These are phyloP conservation scores for Phytophthora rubi DNA, from an alignment of 352 stramenopile genomes.

Conservation along the genomic window DNA sequence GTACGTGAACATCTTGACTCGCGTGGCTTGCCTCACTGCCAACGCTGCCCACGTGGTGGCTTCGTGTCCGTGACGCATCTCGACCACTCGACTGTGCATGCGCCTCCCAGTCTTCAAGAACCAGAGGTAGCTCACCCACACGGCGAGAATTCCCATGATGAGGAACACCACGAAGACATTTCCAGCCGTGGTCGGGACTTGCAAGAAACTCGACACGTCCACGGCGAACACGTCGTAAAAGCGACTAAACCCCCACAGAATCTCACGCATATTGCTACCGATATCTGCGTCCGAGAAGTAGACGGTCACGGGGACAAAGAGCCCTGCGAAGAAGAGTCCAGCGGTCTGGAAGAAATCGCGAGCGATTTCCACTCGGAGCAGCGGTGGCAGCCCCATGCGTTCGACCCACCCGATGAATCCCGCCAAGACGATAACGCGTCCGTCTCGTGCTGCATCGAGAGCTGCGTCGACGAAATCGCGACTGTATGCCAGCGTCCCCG, in stretches of 20 bases:
- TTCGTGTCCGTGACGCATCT: constrained; percentile 2
- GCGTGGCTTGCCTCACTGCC: constrained; percentile 2
- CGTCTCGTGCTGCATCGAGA: not conserved
- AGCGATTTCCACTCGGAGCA: not conserved
- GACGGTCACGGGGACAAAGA: not conserved
- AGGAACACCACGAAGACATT: constrained; percentile 4
- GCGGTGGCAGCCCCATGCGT: not conserved
- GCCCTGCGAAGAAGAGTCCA: not conserved
- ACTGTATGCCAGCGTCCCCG: not conserved
- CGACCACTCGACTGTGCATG: constrained; percentile 1
- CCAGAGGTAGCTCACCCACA: constrained; percentile 4
- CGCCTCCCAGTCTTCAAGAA: not conserved
- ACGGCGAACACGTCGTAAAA: constrained; percentile 2
- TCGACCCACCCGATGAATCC: constrained; percentile 1
- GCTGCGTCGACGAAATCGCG: not conserved
- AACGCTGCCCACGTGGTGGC: not conserved
- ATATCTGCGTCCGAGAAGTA: not conserved
- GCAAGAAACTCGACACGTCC: not conserved
- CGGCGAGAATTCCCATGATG: not conserved
- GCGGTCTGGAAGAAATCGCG: not conserved
- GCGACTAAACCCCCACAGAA: constrained; percentile 3
- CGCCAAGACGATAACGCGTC: not conserved
- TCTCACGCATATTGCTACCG: not conserved
- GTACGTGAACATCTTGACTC: constrained; percentile 4
- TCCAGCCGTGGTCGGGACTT: not conserved